phyloP scores from a whole-genome alignment of 2,329 filamentous ascomycete species.

The Ophiognomonia clavigignenti-juglandacearum region DNA sequence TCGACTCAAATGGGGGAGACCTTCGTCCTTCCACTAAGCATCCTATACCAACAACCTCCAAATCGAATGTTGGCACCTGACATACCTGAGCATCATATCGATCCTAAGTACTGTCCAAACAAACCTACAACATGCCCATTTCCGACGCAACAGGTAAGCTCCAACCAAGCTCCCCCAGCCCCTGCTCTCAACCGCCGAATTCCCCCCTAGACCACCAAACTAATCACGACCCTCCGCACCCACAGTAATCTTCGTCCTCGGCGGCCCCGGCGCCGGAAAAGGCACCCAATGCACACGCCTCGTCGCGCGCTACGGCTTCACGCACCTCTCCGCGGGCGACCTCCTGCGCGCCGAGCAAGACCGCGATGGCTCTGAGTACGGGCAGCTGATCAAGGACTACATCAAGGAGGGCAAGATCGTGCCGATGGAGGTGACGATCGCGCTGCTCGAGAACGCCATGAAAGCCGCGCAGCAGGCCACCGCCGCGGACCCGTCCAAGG shows the following conservation, averaged over 20 bases:
- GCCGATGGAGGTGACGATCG: constrained; percentile 97
- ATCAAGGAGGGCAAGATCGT: constrained; percentile 95
- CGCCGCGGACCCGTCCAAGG: constrained; percentile 38
- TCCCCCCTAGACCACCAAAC: constrained; percentile 73
- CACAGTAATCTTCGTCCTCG: constrained; percentile 16
- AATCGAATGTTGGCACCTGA: background rate
- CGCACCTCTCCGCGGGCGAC: constrained; percentile 89
- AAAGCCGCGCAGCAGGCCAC: constrained; percentile 57
- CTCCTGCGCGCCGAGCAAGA: constrained; percentile 90
- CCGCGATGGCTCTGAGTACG: constrained; percentile 80
- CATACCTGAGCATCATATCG: background rate
- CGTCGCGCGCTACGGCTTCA: constrained; percentile 83
- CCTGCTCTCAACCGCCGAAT: constrained; percentile 96
- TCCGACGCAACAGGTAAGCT: constrained; percentile 17
- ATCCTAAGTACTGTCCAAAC: background rate
- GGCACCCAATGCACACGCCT: constrained; percentile 92
- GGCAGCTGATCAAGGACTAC: constrained; percentile 85
- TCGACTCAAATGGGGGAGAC: background rate
- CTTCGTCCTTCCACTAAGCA: background rate
- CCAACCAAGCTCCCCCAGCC: constrained; percentile 59
- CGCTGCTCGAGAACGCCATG: constrained; percentile 93
- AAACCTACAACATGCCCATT: constrained; percentile 15
- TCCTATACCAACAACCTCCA: background rate
- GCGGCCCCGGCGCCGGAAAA: constrained; percentile 83
- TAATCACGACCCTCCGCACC: background rate